Evolutionary conservation across 2,329 filamentous ascomycete species (phyloP), one percentile per base, ranked within the genome.

Genomic region (Penicillium sp.): DNA sequence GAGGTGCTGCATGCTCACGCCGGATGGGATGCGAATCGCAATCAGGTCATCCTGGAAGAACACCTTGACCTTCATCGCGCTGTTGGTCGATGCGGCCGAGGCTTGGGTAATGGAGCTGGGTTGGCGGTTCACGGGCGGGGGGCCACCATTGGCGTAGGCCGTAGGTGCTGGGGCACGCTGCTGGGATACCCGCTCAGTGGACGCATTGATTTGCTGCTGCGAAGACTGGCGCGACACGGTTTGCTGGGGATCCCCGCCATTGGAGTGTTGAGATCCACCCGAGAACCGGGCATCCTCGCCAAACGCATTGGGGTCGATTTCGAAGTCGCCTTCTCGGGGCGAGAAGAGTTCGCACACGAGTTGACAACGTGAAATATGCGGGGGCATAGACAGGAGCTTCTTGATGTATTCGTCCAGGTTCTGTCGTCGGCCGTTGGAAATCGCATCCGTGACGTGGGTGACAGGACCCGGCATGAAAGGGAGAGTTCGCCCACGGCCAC

Each of bases 401-500:
- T 95, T 95, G 67, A 99, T 91, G 69, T 99, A 99, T 51, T 93
- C 90, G 70, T 99, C 93, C 40, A 99, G 80, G 71, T 96, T 97
- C 73, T 94, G 90, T 58, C 94, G 86, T 65, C 94, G 87, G 29
- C 92, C 93, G 71, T 97, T 93, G 19, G 93, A 96, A 68, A 99
- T 97, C 37, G 90, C 91, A 71, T 97, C 93, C n/a, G 93, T 99
- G 56, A 97, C 93, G 75, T 96, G 96, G 64, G 93, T 96, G 61
- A 99, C 93, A 3, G 94, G 94, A 6, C 94, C 94, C 10, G 94
- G 94, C 94, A 99, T 99, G 74, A 96, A 97, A 2, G 94, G 94
- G 13, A 99, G 78, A 9, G 89, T 91, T 56, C 94, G 88, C 71
- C 89, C 88, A 70, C 92, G 79, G 45, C 89, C 88, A 19, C 88